Evolutionary conservation across 2,329 filamentous ascomycete species (phyloP), one percentile per base, ranked within the genome.

Genomic region (Pseudocercospora fuligena): DNA sequence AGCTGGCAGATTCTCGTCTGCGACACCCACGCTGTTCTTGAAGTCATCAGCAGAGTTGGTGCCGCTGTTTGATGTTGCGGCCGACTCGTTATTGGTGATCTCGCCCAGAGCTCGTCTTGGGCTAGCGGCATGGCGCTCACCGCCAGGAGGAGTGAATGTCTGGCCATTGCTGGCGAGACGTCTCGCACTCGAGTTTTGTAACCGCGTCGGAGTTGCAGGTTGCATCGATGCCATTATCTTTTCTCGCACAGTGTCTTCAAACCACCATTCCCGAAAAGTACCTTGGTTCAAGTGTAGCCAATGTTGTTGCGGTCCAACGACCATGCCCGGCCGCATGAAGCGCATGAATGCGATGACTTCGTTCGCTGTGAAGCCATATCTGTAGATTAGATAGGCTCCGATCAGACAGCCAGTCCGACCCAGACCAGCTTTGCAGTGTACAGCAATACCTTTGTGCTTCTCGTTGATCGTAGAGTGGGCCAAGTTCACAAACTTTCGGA

Each of bases 261-360:
- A 86, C 92, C 94, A 98, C 95, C 95, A 99, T 80, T 98, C 93
- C n/a, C 95, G 89, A 88, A 99, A 99, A 40, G 92, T 90, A 40
- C 92, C 92, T 81, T 99, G 95, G 82, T 99, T 97, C 69, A 99
- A 87, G 78, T 99, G 95, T 63, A 99, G 87, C 95, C 95, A 99
- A 81, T 99, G 95, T 81, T 99, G 95, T 78, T 99, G 95, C 46
- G 95, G 95, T 0, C 95, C 95, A 61, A 99, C 95, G 6, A 99
- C 95, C 95, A 99, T 99, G 61, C 95, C 95, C 0, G 95, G 95
- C 66, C 94, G 88, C 94, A 98, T 98, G 82, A 99, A 99, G 68
- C 94, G 90, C 94, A 99, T 98, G 80, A 94, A 99, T 2, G 94
- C 92, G 78, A 98, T 98, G 57, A 77, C 70, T 60, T 77, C 75